Conservation (phyloP, 78 protist species). For the Dictyostelium firmibasis region DNA sequence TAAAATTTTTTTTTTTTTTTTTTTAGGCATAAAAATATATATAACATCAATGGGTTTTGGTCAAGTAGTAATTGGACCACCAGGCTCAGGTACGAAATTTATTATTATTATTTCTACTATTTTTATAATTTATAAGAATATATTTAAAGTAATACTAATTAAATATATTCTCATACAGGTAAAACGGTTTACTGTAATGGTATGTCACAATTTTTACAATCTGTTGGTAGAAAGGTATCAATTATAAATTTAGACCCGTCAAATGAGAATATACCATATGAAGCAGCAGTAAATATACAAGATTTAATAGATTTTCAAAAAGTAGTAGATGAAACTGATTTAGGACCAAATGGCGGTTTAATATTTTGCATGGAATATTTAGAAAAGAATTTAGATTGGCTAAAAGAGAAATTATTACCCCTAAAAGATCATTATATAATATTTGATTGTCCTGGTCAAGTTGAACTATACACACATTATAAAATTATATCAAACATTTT, state of each 20-base stretch:
- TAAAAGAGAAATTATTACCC: slow-evolving; percentile 78
- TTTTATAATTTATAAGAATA: no score
- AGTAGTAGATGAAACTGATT: slow-evolving; percentile 81
- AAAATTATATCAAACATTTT: slow-evolving; percentile 81
- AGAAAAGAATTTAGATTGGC: slow-evolving; percentile 95
- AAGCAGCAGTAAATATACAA: slow-evolving; percentile 81
- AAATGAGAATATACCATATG: slow-evolving; percentile 92
- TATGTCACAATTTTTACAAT: slow-evolving; percentile 81
- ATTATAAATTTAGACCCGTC: slow-evolving; percentile 98
- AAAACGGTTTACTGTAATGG: slow-evolving; percentile 97
- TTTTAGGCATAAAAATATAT: not conserved
- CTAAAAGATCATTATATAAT: slow-evolving; percentile 81
- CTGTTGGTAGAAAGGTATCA: slow-evolving; percentile 47
- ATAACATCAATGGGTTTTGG: slow-evolving; percentile 84
- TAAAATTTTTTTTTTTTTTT: no score
- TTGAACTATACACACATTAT: slow-evolving; percentile 98
- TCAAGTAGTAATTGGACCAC: slow-evolving; percentile 97
- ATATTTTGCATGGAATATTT: slow-evolving; percentile 94
- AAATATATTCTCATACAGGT: slow-evolving; percentile 25
- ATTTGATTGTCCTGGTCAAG: slow-evolving; percentile 99
- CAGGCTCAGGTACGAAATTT: slow-evolving; percentile 83
- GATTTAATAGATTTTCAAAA: slow-evolving; percentile 83
- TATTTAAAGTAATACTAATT: no score
- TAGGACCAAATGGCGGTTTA: slow-evolving; percentile 99
- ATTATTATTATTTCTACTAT: not conserved